These are phyloP conservation scores for Trichoderma sp. DNA, from an alignment of 2,329 filamentous ascomycete genomes.

Conservation along the genomic window DNA sequence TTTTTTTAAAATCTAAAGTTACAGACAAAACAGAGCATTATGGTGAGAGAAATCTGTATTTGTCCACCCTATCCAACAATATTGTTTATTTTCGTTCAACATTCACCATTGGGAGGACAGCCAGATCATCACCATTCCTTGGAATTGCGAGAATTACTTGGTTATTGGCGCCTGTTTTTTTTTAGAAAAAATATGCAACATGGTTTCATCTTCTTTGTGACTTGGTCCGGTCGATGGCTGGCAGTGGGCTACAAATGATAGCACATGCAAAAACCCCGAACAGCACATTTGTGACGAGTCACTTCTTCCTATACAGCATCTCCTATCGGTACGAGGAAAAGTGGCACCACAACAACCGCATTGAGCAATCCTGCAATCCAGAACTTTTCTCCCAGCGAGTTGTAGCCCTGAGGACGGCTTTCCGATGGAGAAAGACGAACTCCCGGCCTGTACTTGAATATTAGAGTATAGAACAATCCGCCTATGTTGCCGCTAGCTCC, in stretches of 20 bases:
- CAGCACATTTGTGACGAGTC: not conserved
- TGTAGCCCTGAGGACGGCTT: not conserved
- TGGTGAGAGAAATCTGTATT: no score
- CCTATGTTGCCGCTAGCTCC: constrained; percentile 83
- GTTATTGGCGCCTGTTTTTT: no score
- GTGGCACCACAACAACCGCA: not conserved
- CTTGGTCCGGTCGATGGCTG: no score
- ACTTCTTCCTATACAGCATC: not conserved
- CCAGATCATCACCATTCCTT: no score
- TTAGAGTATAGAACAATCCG: constrained; percentile 81
- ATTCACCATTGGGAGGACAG: no score
- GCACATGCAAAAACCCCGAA: not conserved
- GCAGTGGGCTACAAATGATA: not conserved
- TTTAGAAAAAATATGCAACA: no score
- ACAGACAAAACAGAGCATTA: no score
- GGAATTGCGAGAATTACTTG: no score
- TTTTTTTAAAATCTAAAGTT: no score
- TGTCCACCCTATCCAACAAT: no score
- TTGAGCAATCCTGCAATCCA: constrained; percentile 12
- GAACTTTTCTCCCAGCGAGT: constrained; percentile 10
- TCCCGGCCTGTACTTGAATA: constrained; percentile 49
- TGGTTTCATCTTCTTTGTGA: no score
- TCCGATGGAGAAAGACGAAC: not conserved
- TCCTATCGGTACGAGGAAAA: not conserved
- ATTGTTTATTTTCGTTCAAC: no score